Base-by-base conservation (phyloP, 2,329 filamentous ascomycete species). In the Epichloe elymi region DNA sequence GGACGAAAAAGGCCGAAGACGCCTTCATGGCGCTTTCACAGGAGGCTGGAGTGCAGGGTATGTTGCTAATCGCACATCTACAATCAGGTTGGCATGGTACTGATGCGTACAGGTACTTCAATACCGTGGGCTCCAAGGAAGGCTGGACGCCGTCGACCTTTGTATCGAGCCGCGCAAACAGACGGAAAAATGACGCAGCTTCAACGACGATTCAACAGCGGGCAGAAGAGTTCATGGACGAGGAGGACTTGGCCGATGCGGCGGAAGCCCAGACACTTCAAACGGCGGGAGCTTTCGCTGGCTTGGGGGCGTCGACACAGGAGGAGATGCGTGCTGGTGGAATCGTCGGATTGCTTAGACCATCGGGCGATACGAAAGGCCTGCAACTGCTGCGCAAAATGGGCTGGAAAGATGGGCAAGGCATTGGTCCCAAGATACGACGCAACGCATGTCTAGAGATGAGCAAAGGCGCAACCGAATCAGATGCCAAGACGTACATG, bases 41-140 rank as follows among this genome's bases (percentile, higher is more conserved):
- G 93, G 93, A 59, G 93, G 93, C 33, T 98, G 86, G 72, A 96
- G 89, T 72, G 93, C 93, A 72, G 93, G 93, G 84, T 91, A 79
- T 73, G 82, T 67, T 6, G 26, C 20, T 10, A 11, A n/a, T 26
- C 10, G 17, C 40, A 30, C 30, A 33, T 10, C 41, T 17, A 6
- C 17, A 46, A 40, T 33, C 46, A 17, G 30, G 20, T 36, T 17
- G 19, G 15, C 23, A 40, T 15, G 2, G n/a, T 43, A 45, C 30
- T 23, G 33, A 36, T 40, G 48, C 30, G 15, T n/a, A 20, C 39
- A 91, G 88, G 59, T 96, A 97, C 70, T 97, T 93, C 71, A 98
- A 98, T 66, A 95, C 90, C 5, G 93, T 97, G 58, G 93, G 93
- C 49, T 96, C 91, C 51, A 97, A 97, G 68, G 91, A 98, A 74